Evolutionary conservation across 441 rosid genomes (phyloP), one percentile per base, ranked within the genome.

Genomic region (Populus hybrid): DNA sequence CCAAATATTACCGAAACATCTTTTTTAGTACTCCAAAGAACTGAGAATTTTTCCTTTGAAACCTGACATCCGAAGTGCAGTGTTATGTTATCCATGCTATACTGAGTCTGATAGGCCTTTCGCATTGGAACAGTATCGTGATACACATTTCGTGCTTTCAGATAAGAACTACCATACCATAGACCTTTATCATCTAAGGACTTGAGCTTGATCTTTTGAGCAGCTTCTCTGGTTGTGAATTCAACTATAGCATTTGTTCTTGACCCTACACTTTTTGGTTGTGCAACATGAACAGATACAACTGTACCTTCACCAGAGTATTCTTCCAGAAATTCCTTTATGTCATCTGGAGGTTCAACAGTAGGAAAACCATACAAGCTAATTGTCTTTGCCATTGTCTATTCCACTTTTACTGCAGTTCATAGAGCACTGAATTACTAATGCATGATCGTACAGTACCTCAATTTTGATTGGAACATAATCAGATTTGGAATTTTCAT

Each of bases 221-320:
- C 88, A 23, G 74, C 78, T 69, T 78, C 84, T 0, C 1, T 12
- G 30, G 65, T 63, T 69, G 73, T 67, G 69, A 88, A 85, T 61
- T 84, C 86, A 54, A 88, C 89, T 18, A 10, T 73, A 1, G 88
- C 90, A 59, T 11, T 14, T 38, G 82, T 79, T 78, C 90, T 80
- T 1, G 35, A 54, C 1, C 76, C 68, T 73, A 73, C 81, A 4
- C 8, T 32, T 46, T 74, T 79, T 5, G 71, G 63, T n/a, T 10
- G 24, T 50, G 82, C 74, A 63, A 83, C 81, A 28, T 72, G 59
- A 28, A 85, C 69, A 24, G 76, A 83, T 70, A 46, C 32, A 36
- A 87, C 68, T 23, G 81, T 81, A 54, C 81, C 87, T 67, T 76
- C 38, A 10, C 84, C 85, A 0, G 79, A 79, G 35, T 50, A 65